phyloP scores from a whole-genome alignment of 1,284 basidiomycete species.

The Microbotryum scabiosae region DNA sequence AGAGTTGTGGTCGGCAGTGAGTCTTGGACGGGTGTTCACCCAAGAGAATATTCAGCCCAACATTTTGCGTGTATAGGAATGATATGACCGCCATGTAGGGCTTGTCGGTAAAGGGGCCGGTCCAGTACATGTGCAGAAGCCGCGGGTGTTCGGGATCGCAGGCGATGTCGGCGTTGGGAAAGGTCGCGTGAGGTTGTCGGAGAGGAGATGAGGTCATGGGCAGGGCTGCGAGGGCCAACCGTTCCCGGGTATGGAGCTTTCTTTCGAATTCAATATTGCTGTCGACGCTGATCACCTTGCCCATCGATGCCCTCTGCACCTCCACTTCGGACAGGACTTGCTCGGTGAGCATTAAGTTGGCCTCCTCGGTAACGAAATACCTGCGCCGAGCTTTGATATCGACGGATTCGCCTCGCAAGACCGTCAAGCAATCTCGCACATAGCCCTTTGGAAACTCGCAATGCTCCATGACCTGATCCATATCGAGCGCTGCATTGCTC shows the following conservation, averaged over 20 bases:
- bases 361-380: not conserved
- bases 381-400: not conserved
- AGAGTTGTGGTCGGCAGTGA: constrained; percentile 63
- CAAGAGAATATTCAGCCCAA: constrained; percentile 46
- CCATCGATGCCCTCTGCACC: no score
- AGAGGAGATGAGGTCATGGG: not conserved
- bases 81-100: constrained; percentile 67
- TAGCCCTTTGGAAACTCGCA: constrained; percentile 76
- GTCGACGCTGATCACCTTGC: not conserved
- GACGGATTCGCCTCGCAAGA: constrained; percentile 46
- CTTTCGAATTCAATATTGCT: not conserved
- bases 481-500: constrained; percentile 70
- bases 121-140: constrained; percentile 77
- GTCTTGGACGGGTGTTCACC: constrained; percentile 33
- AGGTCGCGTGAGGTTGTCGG: not conserved
- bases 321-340: no score
- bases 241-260: not conserved
- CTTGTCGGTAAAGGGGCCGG: constrained; percentile 70
- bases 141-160: constrained; percentile 63
- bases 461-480: constrained; percentile 75
- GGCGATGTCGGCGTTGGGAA: constrained; percentile 37
- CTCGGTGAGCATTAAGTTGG: not conserved
- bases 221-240: not conserved
- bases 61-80: constrained; percentile 70
- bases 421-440: constrained; percentile 66